These are phyloP conservation scores for Friedmanniomyces simplex DNA, from an alignment of 495 filamentous ascomycete genomes.

Conservation along the genomic window DNA sequence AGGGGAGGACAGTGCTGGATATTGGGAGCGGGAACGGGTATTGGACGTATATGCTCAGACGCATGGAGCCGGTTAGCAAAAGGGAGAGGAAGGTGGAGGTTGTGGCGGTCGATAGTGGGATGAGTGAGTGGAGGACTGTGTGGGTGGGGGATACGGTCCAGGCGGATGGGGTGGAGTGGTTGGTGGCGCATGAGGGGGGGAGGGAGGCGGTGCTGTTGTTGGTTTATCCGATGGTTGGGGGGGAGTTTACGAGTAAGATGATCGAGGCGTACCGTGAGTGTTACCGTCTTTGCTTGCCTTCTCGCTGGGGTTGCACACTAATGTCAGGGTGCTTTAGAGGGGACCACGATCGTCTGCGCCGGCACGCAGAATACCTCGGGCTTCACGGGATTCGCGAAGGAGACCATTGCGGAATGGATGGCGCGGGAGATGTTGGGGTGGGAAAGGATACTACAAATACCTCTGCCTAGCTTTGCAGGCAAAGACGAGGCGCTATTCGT, in stretches of 20 bases:
- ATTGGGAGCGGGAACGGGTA: slow-evolving; percentile 53
- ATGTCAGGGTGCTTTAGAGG: slow-evolving; percentile 20
- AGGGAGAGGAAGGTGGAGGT: slow-evolving; percentile 26
- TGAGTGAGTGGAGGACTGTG: slow-evolving; percentile 43
- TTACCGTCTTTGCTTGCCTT: neutral
- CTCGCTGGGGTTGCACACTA: neutral
- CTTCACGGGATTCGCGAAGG: slow-evolving; percentile 49
- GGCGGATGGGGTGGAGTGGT: slow-evolving; percentile 37
- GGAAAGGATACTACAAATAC: slow-evolving; percentile 26
- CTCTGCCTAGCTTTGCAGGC: slow-evolving; percentile 35
- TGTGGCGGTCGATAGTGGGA: slow-evolving; percentile 42
- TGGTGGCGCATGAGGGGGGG: slow-evolving; percentile 32
- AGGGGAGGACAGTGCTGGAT: slow-evolving; percentile 38
- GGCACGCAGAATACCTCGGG: slow-evolving; percentile 56
- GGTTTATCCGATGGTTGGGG: slow-evolving; percentile 50
- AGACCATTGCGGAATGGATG: slow-evolving; percentile 48
- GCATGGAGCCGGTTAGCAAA: slow-evolving; percentile 25
- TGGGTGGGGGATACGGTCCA: slow-evolving; percentile 50
- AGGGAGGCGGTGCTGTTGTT: slow-evolving; percentile 43
- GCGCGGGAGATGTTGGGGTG: slow-evolving; percentile 32
- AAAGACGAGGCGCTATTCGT: slow-evolving; percentile 37
- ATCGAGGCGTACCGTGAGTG: slow-evolving; percentile 38
- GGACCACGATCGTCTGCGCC: slow-evolving; percentile 47
- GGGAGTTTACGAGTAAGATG: slow-evolving; percentile 43
- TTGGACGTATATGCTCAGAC: slow-evolving; percentile 50